A percentile compares a stretch with the other conserved stretches of the same genome.
Evolutionary conservation across 1,284 basidiomycete species (phyloP).

Genomic region (Ustilago xerochloae): DNA sequence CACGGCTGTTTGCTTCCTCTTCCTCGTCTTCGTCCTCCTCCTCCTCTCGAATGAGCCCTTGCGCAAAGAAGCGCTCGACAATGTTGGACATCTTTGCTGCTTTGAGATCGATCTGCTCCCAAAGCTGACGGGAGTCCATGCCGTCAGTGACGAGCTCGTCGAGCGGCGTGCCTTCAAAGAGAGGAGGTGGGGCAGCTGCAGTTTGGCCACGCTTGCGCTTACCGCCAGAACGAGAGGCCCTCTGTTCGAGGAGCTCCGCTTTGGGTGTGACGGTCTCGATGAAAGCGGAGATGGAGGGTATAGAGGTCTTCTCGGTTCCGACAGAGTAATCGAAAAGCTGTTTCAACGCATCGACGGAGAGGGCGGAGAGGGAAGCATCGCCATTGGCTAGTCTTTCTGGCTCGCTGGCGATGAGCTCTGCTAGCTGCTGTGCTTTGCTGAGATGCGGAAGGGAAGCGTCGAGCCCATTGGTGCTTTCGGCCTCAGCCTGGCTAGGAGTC

Average conservation of each 20-base stretch:
- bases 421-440: constrained; percentile 32
- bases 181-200: constrained; percentile 52
- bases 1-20: constrained; percentile 23
- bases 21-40: constrained; percentile 63
- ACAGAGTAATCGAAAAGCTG: constrained; percentile 61
- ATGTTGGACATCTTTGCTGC: constrained; percentile 47
- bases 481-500: not conserved
- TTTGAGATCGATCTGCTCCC: constrained; percentile 75
- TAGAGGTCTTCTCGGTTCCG: constrained; percentile 75
- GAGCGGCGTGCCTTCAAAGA: constrained; percentile 79
- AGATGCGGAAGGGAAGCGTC: constrained; percentile 15
- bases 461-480: not conserved
- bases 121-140: constrained; percentile 89
- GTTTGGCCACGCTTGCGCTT: constrained; percentile 53
- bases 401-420: constrained; percentile 40
- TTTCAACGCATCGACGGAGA: constrained; percentile 36
- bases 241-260: constrained; percentile 63
- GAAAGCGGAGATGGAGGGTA: constrained; percentile 76
- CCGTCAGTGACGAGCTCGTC: constrained; percentile 80
- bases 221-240: constrained; percentile 33
- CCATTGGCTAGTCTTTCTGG: constrained; percentile 39
- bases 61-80: constrained; percentile 66
- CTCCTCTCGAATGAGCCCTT: constrained; percentile 32
- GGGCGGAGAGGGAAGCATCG: constrained; percentile 23
- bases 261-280: constrained; percentile 74